Conservation (phyloP, 108 stramenopile species). For the Parietichytrium sp. region DNA sequence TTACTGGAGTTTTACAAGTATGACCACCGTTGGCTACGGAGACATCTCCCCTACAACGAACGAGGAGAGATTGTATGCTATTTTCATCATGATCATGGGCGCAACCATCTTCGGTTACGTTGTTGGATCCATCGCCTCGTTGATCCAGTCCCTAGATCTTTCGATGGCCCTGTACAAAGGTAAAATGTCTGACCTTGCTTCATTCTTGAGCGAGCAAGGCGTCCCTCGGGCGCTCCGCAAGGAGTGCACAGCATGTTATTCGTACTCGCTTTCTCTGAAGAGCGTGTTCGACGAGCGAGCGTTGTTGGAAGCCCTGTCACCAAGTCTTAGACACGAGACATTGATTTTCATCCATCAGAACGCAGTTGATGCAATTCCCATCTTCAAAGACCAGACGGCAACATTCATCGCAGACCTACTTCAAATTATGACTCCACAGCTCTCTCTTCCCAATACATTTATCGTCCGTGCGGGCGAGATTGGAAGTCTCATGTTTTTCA, state of each 20-base stretch:
- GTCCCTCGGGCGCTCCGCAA: constrained; percentile 41
- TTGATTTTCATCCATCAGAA: constrained; percentile 50
- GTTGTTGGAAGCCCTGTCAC: constrained; percentile 46
- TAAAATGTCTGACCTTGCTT: constrained; percentile 46
- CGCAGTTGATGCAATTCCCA: constrained; percentile 42
- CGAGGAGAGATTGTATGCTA: constrained; percentile 50
- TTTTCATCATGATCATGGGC: constrained; percentile 58
- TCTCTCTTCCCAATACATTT: constrained; percentile 39
- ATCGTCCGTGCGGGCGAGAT: constrained; percentile 37
- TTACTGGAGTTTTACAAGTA: constrained; percentile 66
- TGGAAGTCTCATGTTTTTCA: constrained; percentile 50
- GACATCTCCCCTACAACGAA: constrained; percentile 48
- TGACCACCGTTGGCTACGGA: constrained; percentile 63
- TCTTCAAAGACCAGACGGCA: constrained; percentile 47
- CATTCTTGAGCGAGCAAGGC: constrained; percentile 55
- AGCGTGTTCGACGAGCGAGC: constrained; percentile 53
- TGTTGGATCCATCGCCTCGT: constrained; percentile 56
- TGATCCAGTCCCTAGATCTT: constrained; percentile 52
- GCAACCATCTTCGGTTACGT: constrained; percentile 65
- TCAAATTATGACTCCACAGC: constrained; percentile 45
- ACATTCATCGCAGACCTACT: constrained; percentile 44
- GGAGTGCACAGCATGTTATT: constrained; percentile 51
- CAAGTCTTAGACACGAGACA: constrained; percentile 48
- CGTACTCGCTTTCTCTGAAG: constrained; percentile 50
- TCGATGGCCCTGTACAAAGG: constrained; percentile 46